Conservation (phyloP, 1,284 basidiomycete species). For the Malassezia slooffiae region DNA sequence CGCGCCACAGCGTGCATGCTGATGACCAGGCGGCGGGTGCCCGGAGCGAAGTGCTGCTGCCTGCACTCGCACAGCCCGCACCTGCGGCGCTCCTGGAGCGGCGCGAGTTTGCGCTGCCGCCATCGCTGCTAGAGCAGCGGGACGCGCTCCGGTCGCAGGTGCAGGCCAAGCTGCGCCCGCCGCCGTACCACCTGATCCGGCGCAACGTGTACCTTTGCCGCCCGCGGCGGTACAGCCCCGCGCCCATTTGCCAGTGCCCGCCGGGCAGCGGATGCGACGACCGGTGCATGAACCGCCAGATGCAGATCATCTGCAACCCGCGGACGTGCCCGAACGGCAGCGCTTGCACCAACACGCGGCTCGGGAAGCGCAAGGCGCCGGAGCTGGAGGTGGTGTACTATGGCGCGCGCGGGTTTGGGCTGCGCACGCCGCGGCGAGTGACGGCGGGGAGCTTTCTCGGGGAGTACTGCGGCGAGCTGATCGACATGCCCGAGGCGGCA, state of each 20-base stretch:
- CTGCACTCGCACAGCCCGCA: too few relatives aligned
- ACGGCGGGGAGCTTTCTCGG: slow-evolving; percentile 28
- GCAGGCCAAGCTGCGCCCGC: slow-evolving; percentile 27
- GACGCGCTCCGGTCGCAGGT: slow-evolving; percentile 22
- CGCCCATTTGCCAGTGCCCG: slow-evolving; percentile 30
- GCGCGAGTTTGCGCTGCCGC: slow-evolving; percentile 25
- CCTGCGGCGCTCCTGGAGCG: slow-evolving; percentile 22
- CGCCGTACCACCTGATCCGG: slow-evolving; percentile 27
- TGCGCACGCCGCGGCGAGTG: slow-evolving; percentile 27
- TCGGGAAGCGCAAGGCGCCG: slow-evolving; percentile 26
- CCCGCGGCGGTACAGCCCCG: slow-evolving; percentile 27
- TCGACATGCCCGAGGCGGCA: slow-evolving; percentile 26
- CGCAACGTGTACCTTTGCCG: slow-evolving; percentile 30
- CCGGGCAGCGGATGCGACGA: slow-evolving; percentile 23
- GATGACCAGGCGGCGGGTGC: too few relatives aligned
- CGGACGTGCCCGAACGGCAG: slow-evolving; percentile 32
- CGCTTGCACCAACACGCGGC: slow-evolving; percentile 33
- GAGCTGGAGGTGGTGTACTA: slow-evolving; percentile 24
- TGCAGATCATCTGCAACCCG: slow-evolving; percentile 34
- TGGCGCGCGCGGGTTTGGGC: slow-evolving; percentile 35
- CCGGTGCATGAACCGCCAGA: slow-evolving; percentile 36
- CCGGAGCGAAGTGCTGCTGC: too few relatives aligned
- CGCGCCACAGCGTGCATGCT: too few relatives aligned
- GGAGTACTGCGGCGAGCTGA: slow-evolving; percentile 42
- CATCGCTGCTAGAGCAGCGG: slow-evolving; percentile 5